Conservation (phyloP, 805 yeast species). For the Sugiyamaella mastotermitis region DNA sequence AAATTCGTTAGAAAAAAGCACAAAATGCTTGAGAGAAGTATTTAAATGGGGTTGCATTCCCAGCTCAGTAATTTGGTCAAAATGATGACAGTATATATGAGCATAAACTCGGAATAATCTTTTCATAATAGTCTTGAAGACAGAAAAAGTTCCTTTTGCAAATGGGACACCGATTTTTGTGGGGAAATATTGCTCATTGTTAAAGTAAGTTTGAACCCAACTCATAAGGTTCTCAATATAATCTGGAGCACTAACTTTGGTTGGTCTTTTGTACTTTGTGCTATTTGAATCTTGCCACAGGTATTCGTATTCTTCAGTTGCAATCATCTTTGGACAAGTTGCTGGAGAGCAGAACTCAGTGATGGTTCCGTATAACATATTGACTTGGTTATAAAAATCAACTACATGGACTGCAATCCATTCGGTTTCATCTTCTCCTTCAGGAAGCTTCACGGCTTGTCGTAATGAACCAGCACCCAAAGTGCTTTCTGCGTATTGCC, state of each 20-base stretch:
- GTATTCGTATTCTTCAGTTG: conserved; percentile 94
- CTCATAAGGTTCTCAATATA: conserved; percentile 89
- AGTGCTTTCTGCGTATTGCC: conserved; percentile 90
- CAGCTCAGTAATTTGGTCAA: conserved; percentile 87
- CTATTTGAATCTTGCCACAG: conserved; percentile 77
- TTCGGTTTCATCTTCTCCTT: conserved; percentile 84
- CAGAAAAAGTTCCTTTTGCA: conserved; percentile 72
- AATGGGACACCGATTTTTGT: conserved; percentile 87
- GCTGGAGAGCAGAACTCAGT: conserved; percentile 94
- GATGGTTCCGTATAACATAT: conserved; percentile 92
- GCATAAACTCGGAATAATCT: conserved; percentile 92
- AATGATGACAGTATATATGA: conserved; percentile 96
- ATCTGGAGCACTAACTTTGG: conserved; percentile 88
- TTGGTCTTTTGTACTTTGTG: conserved; percentile 58
- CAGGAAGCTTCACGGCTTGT: conserved; percentile 90
- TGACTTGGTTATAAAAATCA: conserved; percentile 91
- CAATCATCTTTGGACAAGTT: conserved; percentile 97
- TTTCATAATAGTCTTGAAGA: conserved; percentile 82
- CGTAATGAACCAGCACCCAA: conserved; percentile 86
- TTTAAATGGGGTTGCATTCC: conserved; percentile 90
- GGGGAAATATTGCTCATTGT: conserved; percentile 87
- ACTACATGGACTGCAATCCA: conserved; percentile 99
- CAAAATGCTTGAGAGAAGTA: conserved; percentile 91
- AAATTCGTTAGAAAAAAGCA: conserved; percentile 80
- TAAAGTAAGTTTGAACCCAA: conserved; percentile 92